A percentile compares a stretch with the other conserved stretches of the same genome.
phyloP scores from a whole-genome alignment of 2,329 filamentous ascomycete species.

The Colletotrichum chrysophilum region DNA sequence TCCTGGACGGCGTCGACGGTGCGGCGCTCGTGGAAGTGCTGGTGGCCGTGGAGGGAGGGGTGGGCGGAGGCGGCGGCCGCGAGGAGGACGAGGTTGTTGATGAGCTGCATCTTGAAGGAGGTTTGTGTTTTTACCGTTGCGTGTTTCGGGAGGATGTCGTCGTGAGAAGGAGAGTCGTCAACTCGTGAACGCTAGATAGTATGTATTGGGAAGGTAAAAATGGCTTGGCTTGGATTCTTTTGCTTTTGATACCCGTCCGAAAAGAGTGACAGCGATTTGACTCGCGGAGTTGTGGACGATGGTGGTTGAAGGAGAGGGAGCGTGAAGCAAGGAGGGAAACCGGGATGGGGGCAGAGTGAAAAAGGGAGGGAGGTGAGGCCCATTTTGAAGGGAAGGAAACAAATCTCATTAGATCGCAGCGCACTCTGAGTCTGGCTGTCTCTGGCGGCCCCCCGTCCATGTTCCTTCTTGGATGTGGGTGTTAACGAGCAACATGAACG shows the following conservation, averaged over 20 bases:
- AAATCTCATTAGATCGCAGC: conserved; percentile 13
- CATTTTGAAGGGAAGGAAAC: conserved; percentile 16
- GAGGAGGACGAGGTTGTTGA: conserved; percentile 38
- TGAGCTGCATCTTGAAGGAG: conserved; percentile 43
- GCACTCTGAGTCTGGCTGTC: not conserved
- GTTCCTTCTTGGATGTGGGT: not conserved
- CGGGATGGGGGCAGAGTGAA: not conserved
- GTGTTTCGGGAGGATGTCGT: not conserved
- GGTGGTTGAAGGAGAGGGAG: conserved; percentile 7
- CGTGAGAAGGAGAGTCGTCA: not conserved
- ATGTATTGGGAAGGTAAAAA: not conserved
- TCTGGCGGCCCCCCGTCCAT: not conserved
- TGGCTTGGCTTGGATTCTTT: not conserved
- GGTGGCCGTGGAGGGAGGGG: conserved; percentile 41
- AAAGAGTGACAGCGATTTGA: conserved; percentile 23
- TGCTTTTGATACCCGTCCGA: conserved; percentile 17
- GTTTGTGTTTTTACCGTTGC: not conserved
- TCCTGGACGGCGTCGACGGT: not conserved
- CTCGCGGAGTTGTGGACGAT: conserved; percentile 20
- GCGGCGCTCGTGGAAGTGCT: conserved; percentile 31
- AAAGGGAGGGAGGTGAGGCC: conserved; percentile 16
- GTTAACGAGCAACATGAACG: conserved; percentile 7
- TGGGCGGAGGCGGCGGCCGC: conserved; percentile 44
- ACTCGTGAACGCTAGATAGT: conserved; percentile 5
- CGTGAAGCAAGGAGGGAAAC: not conserved